Percentiles rank a stretch among this genome's conserved stretches.
Evolutionary conservation across 2,329 filamentous ascomycete species (phyloP).

Genomic region (Pseudogymnoascus sp.): DNA sequence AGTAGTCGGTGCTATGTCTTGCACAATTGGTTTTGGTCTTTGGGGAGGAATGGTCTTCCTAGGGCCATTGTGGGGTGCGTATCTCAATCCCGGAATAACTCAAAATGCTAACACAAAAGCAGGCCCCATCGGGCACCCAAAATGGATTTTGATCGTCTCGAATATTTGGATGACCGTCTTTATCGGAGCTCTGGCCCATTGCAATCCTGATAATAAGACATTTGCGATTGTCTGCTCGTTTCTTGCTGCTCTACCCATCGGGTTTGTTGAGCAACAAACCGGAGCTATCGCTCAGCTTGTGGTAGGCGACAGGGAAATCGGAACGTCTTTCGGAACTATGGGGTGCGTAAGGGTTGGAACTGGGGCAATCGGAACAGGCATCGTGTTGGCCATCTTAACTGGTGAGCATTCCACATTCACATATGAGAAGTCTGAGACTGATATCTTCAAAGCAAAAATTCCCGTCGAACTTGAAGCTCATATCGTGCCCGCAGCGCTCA

Average conservation of each 20-base stretch:
- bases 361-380: background rate
- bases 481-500: slow-evolving; percentile 15
- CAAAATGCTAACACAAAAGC: background rate
- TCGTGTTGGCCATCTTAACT: background rate
- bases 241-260: slow-evolving; percentile 16
- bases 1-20: slow-evolving; percentile 26
- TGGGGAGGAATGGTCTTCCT: slow-evolving; percentile 26
- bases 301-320: background rate
- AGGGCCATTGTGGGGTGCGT: slow-evolving; percentile 17
- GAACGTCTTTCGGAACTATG: background rate
- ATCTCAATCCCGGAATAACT: background rate
- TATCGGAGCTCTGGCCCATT: background rate
- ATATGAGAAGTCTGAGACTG: background rate
- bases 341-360: background rate
- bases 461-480: background rate
- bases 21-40: slow-evolving; percentile 26
- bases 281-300: background rate
- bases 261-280: background rate
- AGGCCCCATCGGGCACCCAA: background rate
- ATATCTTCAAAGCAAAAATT: background rate
- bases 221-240: slow-evolving; percentile 18
- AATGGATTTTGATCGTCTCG: background rate
- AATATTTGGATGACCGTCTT: background rate
- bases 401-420: background rate
- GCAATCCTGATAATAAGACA: slow-evolving; percentile 20